Evolutionary conservation across 768 basidiomycete species (phyloP), one percentile per base, ranked within the genome.

Genomic region (Podaxis mareebaensis): DNA sequence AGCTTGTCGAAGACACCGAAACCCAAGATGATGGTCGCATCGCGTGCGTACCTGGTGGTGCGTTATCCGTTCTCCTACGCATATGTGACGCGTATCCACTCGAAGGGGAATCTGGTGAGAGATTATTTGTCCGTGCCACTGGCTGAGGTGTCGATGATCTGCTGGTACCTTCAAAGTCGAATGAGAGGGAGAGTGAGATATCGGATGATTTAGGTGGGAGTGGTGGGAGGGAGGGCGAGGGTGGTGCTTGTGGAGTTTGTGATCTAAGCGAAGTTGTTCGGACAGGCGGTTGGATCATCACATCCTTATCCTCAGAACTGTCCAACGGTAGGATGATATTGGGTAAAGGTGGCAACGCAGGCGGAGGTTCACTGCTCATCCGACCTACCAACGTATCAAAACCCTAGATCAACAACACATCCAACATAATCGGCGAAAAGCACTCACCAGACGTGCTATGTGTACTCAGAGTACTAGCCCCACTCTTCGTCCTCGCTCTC

Each of bases 401-500:
- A 1, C 42, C 5, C 17, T 20, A 26, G 8, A 15, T 52, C 39
- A 65, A 55, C 22, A 53, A 52, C 0, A 12, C 24, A 12, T 13
- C 26, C 2, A 6, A 38, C 38, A 10, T 30, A 56, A 26, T 11
- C 24, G 62, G 40, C 13, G n/a, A 48, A 30, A 59, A 3, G 12
- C 5, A 77, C 82, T 48, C 60, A 85, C 85, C 79, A 68, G 77
- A 74, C 53, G 75, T 72, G 36, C 77, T 77, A 33, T 74, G 66
- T 24, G 74, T 65, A 65, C 79, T 81, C 64, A 77, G 65, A 10
- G 71, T 73, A 71, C 85, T 86, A 36, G 75, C 76, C 63, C 74
- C 81, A 20, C 85, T 86, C 67, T 78, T 85, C 40, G 85, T 85
- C 67, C 86, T 78, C 33, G 75, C 76, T 42, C 87, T 72, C 56